Evolutionary conservation across 768 basidiomycete genomes (phyloP), one percentile per base, ranked within the genome.

Genomic region (Mycena venus): DNA sequence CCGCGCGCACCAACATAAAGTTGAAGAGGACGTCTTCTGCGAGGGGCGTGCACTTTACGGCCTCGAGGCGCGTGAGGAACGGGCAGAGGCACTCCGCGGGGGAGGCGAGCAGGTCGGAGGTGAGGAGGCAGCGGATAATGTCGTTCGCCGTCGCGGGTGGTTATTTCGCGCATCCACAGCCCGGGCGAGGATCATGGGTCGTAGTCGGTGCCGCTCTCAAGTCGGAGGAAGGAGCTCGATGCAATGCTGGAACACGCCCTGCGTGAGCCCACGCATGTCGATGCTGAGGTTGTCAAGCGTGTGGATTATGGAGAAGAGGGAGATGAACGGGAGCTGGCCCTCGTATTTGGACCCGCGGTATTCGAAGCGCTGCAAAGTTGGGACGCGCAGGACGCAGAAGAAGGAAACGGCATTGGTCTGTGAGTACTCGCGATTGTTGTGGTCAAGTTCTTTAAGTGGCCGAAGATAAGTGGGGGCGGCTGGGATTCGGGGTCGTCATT

Each of bases 401-500:
- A 70, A 21, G 29, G 61, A 7, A 17, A 70, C 8, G 15, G 29
- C 49, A 51, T 70, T 62, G 27, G 7, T n/a, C 38, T 63, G 51
- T 2, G 60, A 62, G 25, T 70, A 29, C 34, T 70, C 69, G 61
- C 69, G 69, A 29, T 70, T 70, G 61, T 70, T 61, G 12, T 23
- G 3, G 51, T 58, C 29, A 70, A 34, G 2, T 55, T 14, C 36
- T 19, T 56, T 3, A 70, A 61, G n/a, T 38, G 38, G 25, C 23
- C 9, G 25, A 70, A 61, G 3, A 19, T 9, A 2, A 70, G 17
- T 3, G 61, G 15, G 0, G 69, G 61, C 4, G 19, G 51, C 14
- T 5, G 44, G 14, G 29, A 15, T 19, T 51, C 49, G 21, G 59
- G 25, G 59, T 62, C 49, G 21, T 40, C 49, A n/a, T n/a, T n/a